A percentile compares a stretch with the other conserved stretches of the same genome.
These are phyloP conservation scores for Casuarina glauca DNA, from an alignment of 306 rosid genomes.

Conservation along the genomic window DNA sequence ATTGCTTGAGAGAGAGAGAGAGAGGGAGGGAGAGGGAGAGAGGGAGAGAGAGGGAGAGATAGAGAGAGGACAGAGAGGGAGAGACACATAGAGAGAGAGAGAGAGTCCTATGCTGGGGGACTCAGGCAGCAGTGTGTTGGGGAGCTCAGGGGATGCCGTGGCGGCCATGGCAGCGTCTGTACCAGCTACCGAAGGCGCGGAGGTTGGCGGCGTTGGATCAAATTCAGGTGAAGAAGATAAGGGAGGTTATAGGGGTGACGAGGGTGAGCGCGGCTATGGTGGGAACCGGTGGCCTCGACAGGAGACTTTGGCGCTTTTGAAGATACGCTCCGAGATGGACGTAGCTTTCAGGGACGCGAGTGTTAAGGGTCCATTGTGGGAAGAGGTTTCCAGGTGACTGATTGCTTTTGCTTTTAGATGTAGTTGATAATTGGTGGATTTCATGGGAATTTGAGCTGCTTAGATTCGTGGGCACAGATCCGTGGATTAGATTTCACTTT, in stretches of 20 bases:
- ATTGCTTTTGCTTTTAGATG: conserved; percentile 1
- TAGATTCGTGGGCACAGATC: conserved; percentile 29
- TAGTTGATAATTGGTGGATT: conserved; percentile 3
- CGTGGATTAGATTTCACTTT: conserved; percentile 13
- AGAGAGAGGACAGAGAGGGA: conserved; percentile 1
- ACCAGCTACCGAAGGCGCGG: conserved; percentile 24
- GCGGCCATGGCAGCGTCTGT: conserved; percentile 19
- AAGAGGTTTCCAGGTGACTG: conserved; percentile 78
- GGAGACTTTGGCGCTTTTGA: conserved; percentile 81
- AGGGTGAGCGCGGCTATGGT: conserved; percentile 66
- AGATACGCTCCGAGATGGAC: conserved; percentile 96
- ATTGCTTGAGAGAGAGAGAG: conserved; percentile 35
- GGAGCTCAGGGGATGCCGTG: conserved; percentile 55
- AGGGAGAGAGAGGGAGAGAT: conserved; percentile 21
- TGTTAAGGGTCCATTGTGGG: conserved; percentile 97
- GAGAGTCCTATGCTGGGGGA: conserved; percentile 79
- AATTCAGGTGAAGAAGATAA: conserved; percentile 74
- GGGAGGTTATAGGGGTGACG: conserved; percentile 36
- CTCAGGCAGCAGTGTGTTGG: conserved; percentile 49
- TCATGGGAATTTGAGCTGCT: conserved; percentile 3
- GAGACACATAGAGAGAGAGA: conserved; percentile 14
- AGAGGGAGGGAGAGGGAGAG: conserved; percentile 8
- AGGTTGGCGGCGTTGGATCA: conserved; percentile 43
- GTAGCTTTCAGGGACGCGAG: conserved; percentile 81
- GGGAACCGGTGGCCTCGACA: conserved; percentile 95